Conservation (phyloP, 1,139 yeast species). For the Candida tropicalis region DNA sequence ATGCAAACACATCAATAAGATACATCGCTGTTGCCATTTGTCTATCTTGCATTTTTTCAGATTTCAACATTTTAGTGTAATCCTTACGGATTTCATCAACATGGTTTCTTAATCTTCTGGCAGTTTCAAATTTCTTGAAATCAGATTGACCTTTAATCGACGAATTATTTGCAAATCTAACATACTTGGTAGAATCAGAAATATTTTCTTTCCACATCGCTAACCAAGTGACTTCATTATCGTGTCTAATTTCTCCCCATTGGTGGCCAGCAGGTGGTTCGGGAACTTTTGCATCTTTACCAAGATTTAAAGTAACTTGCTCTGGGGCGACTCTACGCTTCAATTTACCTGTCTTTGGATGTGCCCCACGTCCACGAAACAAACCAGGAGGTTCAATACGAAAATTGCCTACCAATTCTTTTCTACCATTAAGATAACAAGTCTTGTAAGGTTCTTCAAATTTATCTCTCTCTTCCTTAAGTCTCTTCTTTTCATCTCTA, state of each 20-base stretch:
- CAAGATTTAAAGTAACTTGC: conserved; percentile 82
- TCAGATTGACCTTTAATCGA: conserved; percentile 91
- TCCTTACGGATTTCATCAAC: conserved; percentile 76
- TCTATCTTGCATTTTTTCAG: conserved; percentile 78
- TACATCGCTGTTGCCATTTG: conserved; percentile 96
- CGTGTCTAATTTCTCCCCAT: conserved; percentile 91
- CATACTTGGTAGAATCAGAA: conserved; percentile 81
- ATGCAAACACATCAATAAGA: conserved; percentile 89
- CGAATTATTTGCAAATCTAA: conserved; percentile 88
- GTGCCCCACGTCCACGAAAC: conserved; percentile 96
- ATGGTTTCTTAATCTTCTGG: conserved; percentile 76
- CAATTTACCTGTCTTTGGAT: conserved; percentile 91
- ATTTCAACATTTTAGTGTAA: conserved; percentile 70
- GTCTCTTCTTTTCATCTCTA: conserved; percentile 69
- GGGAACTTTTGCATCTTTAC: conserved; percentile 74
- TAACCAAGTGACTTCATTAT: conserved; percentile 90
- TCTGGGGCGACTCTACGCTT: conserved; percentile 86
- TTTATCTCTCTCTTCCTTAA: conserved; percentile 72
- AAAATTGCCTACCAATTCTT: conserved; percentile 91
- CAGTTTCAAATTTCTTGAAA: conserved; percentile 89
- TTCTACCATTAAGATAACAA: conserved; percentile 83
- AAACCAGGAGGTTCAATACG: conserved; percentile 95
- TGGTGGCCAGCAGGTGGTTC: conserved; percentile 82
- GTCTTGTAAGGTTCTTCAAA: conserved; percentile 80
- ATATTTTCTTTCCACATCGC: conserved; percentile 98